Conservation (phyloP, 805 yeast species). For the Danielozyma ontarioensis region DNA sequence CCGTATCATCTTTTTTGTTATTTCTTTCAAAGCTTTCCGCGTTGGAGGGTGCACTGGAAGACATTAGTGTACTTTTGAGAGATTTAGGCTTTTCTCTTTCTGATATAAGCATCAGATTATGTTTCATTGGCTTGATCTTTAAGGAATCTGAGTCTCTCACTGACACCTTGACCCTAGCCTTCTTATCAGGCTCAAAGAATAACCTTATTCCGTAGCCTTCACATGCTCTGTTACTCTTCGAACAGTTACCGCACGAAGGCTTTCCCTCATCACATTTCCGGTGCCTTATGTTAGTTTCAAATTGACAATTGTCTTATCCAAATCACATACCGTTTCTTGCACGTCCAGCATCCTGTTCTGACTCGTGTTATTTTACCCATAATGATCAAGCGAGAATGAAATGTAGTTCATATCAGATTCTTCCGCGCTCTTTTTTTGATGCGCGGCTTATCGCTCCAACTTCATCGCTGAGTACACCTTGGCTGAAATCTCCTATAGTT, state of each 20-base stretch:
- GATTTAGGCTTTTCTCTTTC: neutral
- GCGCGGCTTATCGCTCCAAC: too few relatives aligned
- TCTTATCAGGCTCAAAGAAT: too few relatives aligned
- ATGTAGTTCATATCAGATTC: too few relatives aligned
- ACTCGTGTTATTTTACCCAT: constrained; percentile 44
- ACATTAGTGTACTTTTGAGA: neutral
- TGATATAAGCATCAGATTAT: constrained; percentile 23
- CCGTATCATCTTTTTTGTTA: neutral
- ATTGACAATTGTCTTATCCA: neutral
- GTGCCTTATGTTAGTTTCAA: constrained; percentile 29
- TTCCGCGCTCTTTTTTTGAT: too few relatives aligned
- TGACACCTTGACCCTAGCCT: too few relatives aligned
- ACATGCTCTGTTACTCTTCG: constrained; percentile 38
- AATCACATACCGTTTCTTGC: constrained; percentile 41
- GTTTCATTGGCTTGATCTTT: constrained; percentile 22
- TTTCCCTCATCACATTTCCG: constrained; percentile 54
- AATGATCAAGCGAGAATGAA: too few relatives aligned
- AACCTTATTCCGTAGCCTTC: constrained; percentile 47
- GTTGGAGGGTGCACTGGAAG: too few relatives aligned
- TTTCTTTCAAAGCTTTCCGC: too few relatives aligned
- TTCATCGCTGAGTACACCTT: too few relatives aligned
- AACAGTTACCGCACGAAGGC: constrained; percentile 47
- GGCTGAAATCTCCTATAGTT: too few relatives aligned
- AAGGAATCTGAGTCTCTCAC: constrained; percentile 15
- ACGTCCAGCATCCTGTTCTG: constrained; percentile 55